Base-by-base conservation (phyloP, 1,139 yeast genomes). In the Pichia inconspicua region DNA sequence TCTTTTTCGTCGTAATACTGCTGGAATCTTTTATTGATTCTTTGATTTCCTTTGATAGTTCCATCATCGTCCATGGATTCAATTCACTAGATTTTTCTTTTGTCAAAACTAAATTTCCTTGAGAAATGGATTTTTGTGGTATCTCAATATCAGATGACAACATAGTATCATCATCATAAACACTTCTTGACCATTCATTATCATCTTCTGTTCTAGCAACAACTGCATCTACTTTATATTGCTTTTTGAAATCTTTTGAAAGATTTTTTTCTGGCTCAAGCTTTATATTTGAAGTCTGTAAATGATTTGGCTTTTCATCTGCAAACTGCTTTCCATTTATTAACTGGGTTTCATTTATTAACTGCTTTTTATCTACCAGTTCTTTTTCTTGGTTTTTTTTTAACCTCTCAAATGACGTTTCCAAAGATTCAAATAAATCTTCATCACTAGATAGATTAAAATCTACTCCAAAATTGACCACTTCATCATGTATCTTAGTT, bases 51-150 rank as follows among this genome's bases (percentile, higher is more conserved):
- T 27, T 41, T 3, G 48, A 52, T 45, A 63, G 46, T 43, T 60
- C 62, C 1, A 64, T 36, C 6, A 58, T 47, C 6, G 58, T 57
- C 52, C 65, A 65, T 0, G 69, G 68, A 45, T 66, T 66, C 1
- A 66, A 62, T 12, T 64, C 43, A 14, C n/a, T 30, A 14, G 14
- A 30, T 15, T 14, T 14, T 30, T 30, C 30, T 30, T 6, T 28
- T 30, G 34, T 14, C 6, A 14, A 6, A 30, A 12, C 5, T 10
- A 30, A 12, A 10, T 30, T 15, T 10, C 14, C n/a, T 14, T 12
- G n/a, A 30, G 34, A 30, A 14, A 14, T 14, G 12, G 34, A 5
- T 11, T 30, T 11, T 30, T 30, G n/a, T 30, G 39, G 39, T 3
- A 36, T 10, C 2, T 36, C 22, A 17, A 36, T 17, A 17, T 36